phyloP scores from a whole-genome alignment of 306 rosid genomes.

The Trifolium dubium region DNA sequence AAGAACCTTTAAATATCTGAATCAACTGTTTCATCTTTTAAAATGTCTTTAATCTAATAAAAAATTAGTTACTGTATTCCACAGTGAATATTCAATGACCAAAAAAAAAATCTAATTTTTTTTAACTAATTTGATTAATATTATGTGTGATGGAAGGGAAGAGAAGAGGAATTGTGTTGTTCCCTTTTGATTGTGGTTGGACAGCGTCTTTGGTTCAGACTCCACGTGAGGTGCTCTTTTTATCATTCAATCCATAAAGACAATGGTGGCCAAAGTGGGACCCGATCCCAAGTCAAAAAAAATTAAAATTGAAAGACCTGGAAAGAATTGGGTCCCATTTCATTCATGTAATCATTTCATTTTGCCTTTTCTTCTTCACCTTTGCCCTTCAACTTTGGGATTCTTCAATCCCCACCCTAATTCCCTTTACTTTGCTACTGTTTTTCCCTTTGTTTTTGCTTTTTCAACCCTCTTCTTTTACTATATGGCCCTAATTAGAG shows the following conservation, averaged over 20 bases:
- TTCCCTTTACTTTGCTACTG: background rate
- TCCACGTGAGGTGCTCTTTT: conserved; percentile 99
- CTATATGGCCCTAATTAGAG: conserved; percentile 1
- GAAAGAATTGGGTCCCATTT: conserved; percentile 65
- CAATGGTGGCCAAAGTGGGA: conserved; percentile 86
- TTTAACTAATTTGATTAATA: background rate
- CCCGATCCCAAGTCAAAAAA: conserved; percentile 93
- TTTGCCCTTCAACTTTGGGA: conserved; percentile 68
- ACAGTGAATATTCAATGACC: too few species aligned
- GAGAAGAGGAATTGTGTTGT: conserved; percentile 13
- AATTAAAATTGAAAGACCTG: conserved; percentile 61
- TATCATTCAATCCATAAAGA: conserved; percentile 94
- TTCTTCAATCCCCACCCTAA: conserved; percentile 45
- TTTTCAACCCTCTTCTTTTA: background rate
- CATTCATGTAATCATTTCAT: conserved; percentile 87
- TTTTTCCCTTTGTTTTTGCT: background rate
- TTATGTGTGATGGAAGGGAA: conserved; percentile 8
- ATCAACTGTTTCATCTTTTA: too few species aligned
- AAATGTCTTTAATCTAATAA: too few species aligned
- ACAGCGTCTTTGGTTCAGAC: conserved; percentile 91
- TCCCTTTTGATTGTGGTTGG: conserved; percentile 79
- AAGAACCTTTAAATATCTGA: too few species aligned
- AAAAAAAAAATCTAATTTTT: background rate
- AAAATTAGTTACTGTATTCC: too few species aligned
- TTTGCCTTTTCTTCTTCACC: conserved; percentile 69